Evolutionary conservation across 1,139 yeast genomes (phyloP), one percentile per base, ranked within the genome.

Genomic region (Zygosaccharomyces sapae): DNA sequence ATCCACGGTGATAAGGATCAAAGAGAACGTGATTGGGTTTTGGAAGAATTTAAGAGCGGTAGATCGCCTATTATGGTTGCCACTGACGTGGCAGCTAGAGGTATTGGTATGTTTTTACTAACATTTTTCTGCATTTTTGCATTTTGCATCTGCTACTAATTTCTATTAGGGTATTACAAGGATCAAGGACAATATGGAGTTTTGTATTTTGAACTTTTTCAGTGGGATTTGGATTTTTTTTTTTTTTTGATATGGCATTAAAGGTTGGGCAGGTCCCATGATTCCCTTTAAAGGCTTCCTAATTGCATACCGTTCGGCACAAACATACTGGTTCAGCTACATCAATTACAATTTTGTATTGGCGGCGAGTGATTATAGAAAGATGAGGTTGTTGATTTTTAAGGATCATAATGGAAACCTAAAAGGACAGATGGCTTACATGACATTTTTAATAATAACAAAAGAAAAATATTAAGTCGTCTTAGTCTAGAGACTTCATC

Each of bases 81-180:
- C 55, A 92, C 98, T 59, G 98, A 92, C 72, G 98, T 92, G 70
- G 98, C 98, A 53, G 96, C 98, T 58, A 88, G 98, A 80, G 98
- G 98, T 82, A 90, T 92, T 77, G 98, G 96, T 89, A 88, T 74
- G 97, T 44, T 86, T 53, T 44, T 47, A 33, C 71, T 71, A 53
- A 39, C 51, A 52, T 41, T 48, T 43, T 34, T 43, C 33, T 42
- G 38, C n/a, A 27, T 13, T n/a, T n/a, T n/a, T n/a, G n/a, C n/a
- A n/a, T n/a, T 34, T 41, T 39, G 47, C 47, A 41, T 37, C 18
- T 37, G 40, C 40, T 37, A 37, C 30, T 37, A 12, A 12, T 37
- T 12, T 37, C 13, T 37, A 12, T 12, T 30, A 37, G 9, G 16
- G 27, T 37, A 37, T 37, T 30, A 24, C 20, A 10, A n/a, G 40